phyloP scores from a whole-genome alignment of 176 grass and related monocot species.

The Chloris gayana region DNA sequence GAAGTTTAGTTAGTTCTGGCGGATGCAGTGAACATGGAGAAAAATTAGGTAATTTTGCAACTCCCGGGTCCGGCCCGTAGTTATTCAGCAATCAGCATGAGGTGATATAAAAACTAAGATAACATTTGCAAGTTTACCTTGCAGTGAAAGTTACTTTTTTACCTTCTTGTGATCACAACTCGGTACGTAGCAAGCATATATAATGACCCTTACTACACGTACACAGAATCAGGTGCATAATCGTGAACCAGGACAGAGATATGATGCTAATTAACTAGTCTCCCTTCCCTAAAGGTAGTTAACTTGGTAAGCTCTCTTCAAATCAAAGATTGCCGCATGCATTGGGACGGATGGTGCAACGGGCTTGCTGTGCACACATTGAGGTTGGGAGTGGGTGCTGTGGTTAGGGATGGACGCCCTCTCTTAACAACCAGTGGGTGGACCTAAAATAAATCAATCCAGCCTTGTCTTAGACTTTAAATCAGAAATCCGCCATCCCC shows the following conservation, averaged over 20 bases:
- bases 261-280: conserved; percentile 22
- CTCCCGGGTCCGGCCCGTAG: too few species aligned
- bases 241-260: conserved; percentile 2
- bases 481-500: conserved; percentile 25
- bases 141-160: not conserved
- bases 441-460: conserved; percentile 48
- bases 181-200: conserved; percentile 8
- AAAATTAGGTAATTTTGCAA: too few species aligned
- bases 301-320: conserved; percentile 46
- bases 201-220: conserved; percentile 4
- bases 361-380: conserved; percentile 56
- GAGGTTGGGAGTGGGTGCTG: conserved; percentile 65
- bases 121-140: not conserved
- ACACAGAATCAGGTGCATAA: conserved; percentile 33
- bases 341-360: not conserved
- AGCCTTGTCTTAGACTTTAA: conserved; percentile 57
- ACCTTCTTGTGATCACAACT: not conserved
- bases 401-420: conserved; percentile 54
- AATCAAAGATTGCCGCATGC: conserved; percentile 33
- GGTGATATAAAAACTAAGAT: not conserved
- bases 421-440: conserved; percentile 66
- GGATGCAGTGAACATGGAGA: too few species aligned
- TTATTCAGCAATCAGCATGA: too few species aligned
- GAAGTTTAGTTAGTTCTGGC: too few species aligned
- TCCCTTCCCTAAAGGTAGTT: conserved; percentile 43